These are phyloP conservation scores for Penicillium diatomitis DNA, from an alignment of 495 filamentous ascomycete genomes.

Conservation along the genomic window DNA sequence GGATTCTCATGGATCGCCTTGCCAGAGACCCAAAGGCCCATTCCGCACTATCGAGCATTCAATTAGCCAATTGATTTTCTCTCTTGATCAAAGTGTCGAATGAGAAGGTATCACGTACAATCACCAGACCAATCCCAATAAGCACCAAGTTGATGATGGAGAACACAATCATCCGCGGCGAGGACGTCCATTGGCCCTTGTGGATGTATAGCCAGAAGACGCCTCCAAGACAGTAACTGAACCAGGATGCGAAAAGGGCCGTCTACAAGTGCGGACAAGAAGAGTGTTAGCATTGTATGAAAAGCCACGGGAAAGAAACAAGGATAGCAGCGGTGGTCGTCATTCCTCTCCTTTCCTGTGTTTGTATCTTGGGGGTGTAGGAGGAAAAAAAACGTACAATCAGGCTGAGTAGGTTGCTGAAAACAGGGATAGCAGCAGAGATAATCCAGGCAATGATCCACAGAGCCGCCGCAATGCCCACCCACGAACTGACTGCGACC, in stretches of 20 bases:
- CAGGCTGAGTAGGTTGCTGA: slow-evolving; percentile 52
- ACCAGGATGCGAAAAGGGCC: slow-evolving; percentile 35
- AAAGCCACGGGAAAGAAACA: neutral
- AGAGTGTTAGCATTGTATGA: no score
- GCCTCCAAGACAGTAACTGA: slow-evolving; percentile 34
- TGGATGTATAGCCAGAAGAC: slow-evolving; percentile 39
- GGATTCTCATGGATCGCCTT: slow-evolving; percentile 32
- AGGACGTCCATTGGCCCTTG: slow-evolving; percentile 19
- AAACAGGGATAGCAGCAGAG: slow-evolving; percentile 63
- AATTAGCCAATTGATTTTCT: no score
- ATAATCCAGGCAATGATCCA: slow-evolving; percentile 65
- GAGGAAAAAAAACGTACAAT: slow-evolving; percentile 29
- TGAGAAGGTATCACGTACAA: slow-evolving; percentile 18
- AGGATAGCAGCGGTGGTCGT: neutral
- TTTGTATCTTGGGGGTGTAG: no score
- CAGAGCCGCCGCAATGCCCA: slow-evolving; percentile 42
- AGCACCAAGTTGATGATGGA: slow-evolving; percentile 21
- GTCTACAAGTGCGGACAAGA: slow-evolving; percentile 15
- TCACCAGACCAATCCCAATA: slow-evolving; percentile 23
- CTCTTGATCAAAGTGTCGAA: no score
- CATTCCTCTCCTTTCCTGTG: no score
- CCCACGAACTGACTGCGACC: slow-evolving; percentile 44
- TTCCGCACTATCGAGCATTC: slow-evolving; percentile 20
- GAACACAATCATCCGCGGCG: slow-evolving; percentile 22
- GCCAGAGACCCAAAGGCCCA: slow-evolving; percentile 37